These are phyloP conservation scores for Phytopythium kandeliae DNA, from an alignment of 352 stramenopile genomes.

Conservation along the genomic window DNA sequence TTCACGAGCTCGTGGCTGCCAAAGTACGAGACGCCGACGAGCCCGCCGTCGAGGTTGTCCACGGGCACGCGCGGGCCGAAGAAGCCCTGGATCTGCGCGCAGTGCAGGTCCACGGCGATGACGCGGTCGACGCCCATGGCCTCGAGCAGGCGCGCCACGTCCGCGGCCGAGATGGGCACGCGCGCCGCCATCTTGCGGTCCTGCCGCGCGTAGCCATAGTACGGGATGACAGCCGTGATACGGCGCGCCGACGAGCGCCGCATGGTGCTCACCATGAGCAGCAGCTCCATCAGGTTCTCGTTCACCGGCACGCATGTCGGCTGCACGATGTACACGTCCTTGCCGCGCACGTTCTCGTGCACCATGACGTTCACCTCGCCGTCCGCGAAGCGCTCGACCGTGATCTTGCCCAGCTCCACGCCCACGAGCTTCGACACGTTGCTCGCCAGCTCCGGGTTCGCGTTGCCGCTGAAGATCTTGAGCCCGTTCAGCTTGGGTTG, in stretches of 20 bases:
- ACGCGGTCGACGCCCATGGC: slow-evolving; percentile 87
- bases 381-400: slow-evolving; percentile 98
- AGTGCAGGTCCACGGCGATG: slow-evolving; percentile 86
- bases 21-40: slow-evolving; percentile 94
- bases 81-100: slow-evolving; percentile 94
- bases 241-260: slow-evolving; percentile 95
- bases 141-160: slow-evolving; percentile 82
- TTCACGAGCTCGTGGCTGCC: slow-evolving; percentile 98
- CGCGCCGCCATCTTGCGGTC: slow-evolving; percentile 90
- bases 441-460: slow-evolving; percentile 94
- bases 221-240: slow-evolving; percentile 99
- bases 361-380: slow-evolving; percentile 99
- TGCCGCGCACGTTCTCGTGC: slow-evolving; percentile 99
- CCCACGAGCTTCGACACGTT: slow-evolving; percentile 98
- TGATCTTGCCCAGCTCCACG: slow-evolving; percentile 97
- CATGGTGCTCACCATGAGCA: slow-evolving; percentile 98
- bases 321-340: slow-evolving; percentile 99
- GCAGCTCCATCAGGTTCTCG: slow-evolving; percentile 99
- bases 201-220: slow-evolving; percentile 90
- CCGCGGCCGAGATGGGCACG: slow-evolving; percentile 96
- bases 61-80: slow-evolving; percentile 98
- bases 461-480: slow-evolving; percentile 98
- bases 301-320: slow-evolving; percentile 99
- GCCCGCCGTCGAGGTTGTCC: slow-evolving; percentile 97
- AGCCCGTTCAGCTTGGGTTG: slow-evolving; percentile 89